Evolutionary conservation across 352 stramenopile genomes (phyloP), one percentile per base, ranked within the genome.

Genomic region (Phytophthora parvispora): DNA sequence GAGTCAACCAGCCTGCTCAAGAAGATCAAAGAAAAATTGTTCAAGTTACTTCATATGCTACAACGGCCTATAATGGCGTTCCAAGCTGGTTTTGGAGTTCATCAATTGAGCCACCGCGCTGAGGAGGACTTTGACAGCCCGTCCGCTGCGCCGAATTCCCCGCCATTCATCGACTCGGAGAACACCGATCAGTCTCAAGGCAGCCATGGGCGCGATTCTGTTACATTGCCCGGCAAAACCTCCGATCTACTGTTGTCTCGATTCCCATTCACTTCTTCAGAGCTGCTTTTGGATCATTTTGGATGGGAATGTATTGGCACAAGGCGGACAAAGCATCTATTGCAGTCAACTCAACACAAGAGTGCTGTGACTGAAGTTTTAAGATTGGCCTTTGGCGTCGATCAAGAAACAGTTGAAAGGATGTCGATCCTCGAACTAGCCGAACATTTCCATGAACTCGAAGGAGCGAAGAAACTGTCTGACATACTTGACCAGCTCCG

Each of bases 261-360:
- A 32, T 64, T 74, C 27, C 66, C 66, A 8, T 69, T 74, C 24
- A 65, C n/a, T 4, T 74, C 66, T 13, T 25, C 68, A 4, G 60
- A 74, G 13, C 20, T 74, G 24, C 43, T 59, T 10, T 47, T 65
- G 47, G 66, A 69, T 49, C 60, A 74, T 34, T 52, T 74, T 51
- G 66, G 60, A 1, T 60, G 16, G 10, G 66, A 61, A 49, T 74
- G 60, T 3, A 9, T 74, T 6, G 28, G 43, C 12, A 31, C 60
- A 18, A 74, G 61, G 29, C 60, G 60, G 55, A 42, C n/a, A 4
- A 74, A 65, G 15, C 52, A 57, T 6, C 52, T 74, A 24, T 15
- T 74, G 20, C 51, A 58, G 22, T 42, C 10, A 3, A 29, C 66
- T 13, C 40, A 49, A 16, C 34, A 24, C 1, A 63, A 60, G 20